These are phyloP conservation scores for Populus tomentosa DNA, from an alignment of 441 rosid genomes.

Conservation along the genomic window DNA sequence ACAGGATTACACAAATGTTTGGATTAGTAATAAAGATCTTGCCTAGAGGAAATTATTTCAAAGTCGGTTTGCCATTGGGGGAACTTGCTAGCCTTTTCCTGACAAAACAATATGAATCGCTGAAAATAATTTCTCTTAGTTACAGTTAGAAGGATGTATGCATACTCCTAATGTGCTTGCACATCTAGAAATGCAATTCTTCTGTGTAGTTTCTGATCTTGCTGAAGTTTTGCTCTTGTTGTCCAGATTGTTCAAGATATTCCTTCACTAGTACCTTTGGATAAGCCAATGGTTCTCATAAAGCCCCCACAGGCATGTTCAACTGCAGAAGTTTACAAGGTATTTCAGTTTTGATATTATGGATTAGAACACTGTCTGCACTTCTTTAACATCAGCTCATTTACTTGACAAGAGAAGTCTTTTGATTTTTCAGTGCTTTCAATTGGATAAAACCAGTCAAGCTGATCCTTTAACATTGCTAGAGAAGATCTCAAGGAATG, in stretches of 20 bases:
- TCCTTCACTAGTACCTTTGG: slow-evolving; percentile 59
- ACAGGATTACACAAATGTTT: not conserved
- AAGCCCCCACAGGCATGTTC: slow-evolving; percentile 89
- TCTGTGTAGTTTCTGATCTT: not conserved
- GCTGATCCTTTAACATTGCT: slow-evolving; percentile 69
- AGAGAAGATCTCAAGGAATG: slow-evolving; percentile 63
- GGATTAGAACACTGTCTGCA: not conserved
- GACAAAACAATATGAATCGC: not conserved
- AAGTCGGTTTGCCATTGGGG: not conserved
- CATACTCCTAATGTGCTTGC: not conserved
- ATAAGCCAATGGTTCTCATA: slow-evolving; percentile 79
- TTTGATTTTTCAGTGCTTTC: slow-evolving; percentile 50
- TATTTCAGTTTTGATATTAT: slow-evolving; percentile 18
- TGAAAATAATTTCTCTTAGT: not conserved
- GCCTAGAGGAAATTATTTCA: not conserved
- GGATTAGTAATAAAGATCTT: not conserved
- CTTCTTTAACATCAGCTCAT: not conserved
- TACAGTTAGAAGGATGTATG: not conserved
- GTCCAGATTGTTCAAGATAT: slow-evolving; percentile 82
- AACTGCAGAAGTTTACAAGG: slow-evolving; percentile 96
- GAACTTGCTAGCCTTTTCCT: not conserved
- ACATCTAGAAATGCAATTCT: not conserved
- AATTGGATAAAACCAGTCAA: slow-evolving; percentile 62
- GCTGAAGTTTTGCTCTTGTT: slow-evolving; percentile 12
- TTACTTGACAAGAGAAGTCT: slow-evolving; percentile 13